phyloP scores from a whole-genome alignment of 2,329 filamentous ascomycete species.

The Epichloe gansuensis region DNA sequence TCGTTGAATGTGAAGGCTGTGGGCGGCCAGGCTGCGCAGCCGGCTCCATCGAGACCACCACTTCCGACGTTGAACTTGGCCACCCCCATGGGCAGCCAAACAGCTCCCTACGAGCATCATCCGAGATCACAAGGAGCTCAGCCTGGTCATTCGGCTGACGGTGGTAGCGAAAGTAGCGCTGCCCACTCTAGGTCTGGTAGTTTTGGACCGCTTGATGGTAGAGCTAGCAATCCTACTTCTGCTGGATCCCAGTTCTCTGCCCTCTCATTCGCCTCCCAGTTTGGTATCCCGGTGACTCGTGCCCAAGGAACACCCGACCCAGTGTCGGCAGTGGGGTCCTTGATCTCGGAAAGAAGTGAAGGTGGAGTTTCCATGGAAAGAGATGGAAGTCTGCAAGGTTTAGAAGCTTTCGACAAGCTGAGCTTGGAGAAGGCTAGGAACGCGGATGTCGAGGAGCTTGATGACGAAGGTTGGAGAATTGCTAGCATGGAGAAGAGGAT shows the following conservation, averaged over 20 bases:
- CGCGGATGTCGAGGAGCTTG: slow-evolving; percentile 84
- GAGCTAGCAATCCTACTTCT: slow-evolving; percentile 68
- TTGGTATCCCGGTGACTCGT: slow-evolving; percentile 52
- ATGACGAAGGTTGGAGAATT: slow-evolving; percentile 90
- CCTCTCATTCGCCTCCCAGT: slow-evolving; percentile 64
- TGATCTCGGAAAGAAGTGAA: slow-evolving; percentile 71
- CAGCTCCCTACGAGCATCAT: slow-evolving; percentile 55
- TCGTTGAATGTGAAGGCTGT: slow-evolving; percentile 74
- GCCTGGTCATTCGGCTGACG: slow-evolving; percentile 55
- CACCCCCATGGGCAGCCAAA: slow-evolving; percentile 74
- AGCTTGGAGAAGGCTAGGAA: slow-evolving; percentile 70
- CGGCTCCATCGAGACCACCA: slow-evolving; percentile 32
- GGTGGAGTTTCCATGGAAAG: slow-evolving; percentile 66
- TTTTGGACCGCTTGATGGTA: slow-evolving; percentile 64
- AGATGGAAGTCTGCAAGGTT: slow-evolving; percentile 65
- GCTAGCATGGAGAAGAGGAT: slow-evolving; percentile 83
- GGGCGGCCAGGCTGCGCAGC: slow-evolving; percentile 30
- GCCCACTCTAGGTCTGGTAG: slow-evolving; percentile 74
- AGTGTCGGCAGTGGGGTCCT: slow-evolving; percentile 73
- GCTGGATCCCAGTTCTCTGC: slow-evolving; percentile 80
- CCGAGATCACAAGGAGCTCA: slow-evolving; percentile 37
- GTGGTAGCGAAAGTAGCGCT: slow-evolving; percentile 66
- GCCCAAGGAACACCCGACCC: slow-evolving; percentile 66
- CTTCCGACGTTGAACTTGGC: slow-evolving; percentile 74
- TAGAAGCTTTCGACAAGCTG: slow-evolving; percentile 68